Percentiles rank a stretch among this genome's conserved stretches.
phyloP scores from a whole-genome alignment of 108 stramenopile species.

The Stephanodiscus triporus region DNA sequence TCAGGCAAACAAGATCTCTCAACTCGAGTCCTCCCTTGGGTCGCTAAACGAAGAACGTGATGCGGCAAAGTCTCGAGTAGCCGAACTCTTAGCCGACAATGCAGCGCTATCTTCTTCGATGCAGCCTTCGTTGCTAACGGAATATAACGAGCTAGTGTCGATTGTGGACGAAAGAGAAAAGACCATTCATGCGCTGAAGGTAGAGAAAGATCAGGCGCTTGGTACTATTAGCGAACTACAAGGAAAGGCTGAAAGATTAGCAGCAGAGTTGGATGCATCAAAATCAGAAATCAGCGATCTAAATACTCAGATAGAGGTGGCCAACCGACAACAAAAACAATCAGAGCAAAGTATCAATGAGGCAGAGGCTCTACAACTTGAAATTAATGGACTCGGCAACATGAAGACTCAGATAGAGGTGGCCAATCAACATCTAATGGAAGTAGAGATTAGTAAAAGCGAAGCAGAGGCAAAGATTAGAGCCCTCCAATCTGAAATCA shows the following conservation, averaged over 20 bases:
- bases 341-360: background rate
- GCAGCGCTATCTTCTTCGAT: no score
- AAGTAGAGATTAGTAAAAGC: background rate
- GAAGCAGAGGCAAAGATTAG: slow-evolving; percentile 19
- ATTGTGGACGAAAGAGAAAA: background rate
- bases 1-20: slow-evolving; percentile 9
- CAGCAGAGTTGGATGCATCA: background rate
- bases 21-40: slow-evolving; percentile 6
- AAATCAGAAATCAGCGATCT: slow-evolving; percentile 4
- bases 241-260: background rate
- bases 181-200: background rate
- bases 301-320: background rate
- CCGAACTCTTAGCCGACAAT: slow-evolving; percentile 1
- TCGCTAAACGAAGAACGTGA: slow-evolving; percentile 9
- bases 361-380: background rate
- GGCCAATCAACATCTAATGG: background rate
- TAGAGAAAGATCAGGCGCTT: slow-evolving; percentile 2
- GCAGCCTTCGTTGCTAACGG: slow-evolving; percentile 2
- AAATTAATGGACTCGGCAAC: no score
- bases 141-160: background rate
- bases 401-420: background rate
- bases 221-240: background rate
- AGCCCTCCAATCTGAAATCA: slow-evolving; percentile 20
- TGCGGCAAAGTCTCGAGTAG: background rate
- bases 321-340: background rate